Evolutionary conservation across 2,329 filamentous ascomycete genomes (phyloP), one percentile per base, ranked within the genome.

Genomic region (Colletotrichum ledebouriae): DNA sequence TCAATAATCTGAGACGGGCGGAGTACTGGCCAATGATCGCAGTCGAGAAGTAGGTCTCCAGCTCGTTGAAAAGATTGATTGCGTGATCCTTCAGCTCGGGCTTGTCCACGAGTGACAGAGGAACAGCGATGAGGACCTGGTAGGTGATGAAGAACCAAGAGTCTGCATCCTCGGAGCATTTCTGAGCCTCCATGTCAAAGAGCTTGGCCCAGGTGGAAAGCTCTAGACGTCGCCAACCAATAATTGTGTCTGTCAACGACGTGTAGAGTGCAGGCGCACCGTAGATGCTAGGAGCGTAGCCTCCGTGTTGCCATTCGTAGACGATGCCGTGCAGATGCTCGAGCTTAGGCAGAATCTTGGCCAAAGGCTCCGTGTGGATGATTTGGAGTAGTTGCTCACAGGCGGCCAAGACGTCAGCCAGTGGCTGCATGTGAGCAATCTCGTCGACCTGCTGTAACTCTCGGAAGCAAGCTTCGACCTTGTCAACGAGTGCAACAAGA

Each of bases 61-160:
- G 82, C 44, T 91, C 93, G 71, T 87, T 86, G n/a, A 97, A 83
- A 9, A 98, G 84, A 56, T 89, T 87, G 67, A 86, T 84, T 0
- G 88, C 85, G 76, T 97, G 93, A 15, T 81, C 78, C 41, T 83
- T 81, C 65, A 97, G 79, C 53, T 90, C 86, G 1, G 83, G 85
- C 25, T 86, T 84, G 64, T 88, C 84, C 1, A 87, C 82, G 69
- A 95, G 85, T 20, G 88, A 86, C 61, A 93, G 83, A 0, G 94
- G 92, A 10, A 90, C 91, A 3, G 90, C 91, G 72, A 99, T 87
- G 47, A 97, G 88, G 4, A 91, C 93, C 78, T 98, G 94, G 75
- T 98, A 99, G 1, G 95, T 94, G 68, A 98, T 87, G 74, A 98
- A 99, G 91, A 94, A 99, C 96, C 96, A 99, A 15, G 92, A 91